Conservation (phyloP, 139 green algal genomes). For the Tetradesmus lagerheimii region DNA sequence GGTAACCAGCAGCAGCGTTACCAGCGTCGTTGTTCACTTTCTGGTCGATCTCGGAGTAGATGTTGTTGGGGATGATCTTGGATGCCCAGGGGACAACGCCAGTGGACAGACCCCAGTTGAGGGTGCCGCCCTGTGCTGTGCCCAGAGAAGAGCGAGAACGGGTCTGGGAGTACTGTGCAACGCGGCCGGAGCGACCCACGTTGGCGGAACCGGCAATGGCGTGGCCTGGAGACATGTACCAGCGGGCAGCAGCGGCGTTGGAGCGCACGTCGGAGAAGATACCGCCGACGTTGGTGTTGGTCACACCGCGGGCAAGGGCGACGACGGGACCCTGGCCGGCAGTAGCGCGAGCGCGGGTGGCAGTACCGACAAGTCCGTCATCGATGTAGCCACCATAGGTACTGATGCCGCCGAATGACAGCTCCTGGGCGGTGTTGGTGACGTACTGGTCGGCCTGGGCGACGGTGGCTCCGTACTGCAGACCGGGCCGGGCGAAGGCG, state of each 20-base stretch:
- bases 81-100: not conserved
- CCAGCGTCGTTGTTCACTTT: slow-evolving; percentile 3
- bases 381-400: not conserved
- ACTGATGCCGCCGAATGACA: not conserved
- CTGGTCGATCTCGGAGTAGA: slow-evolving; percentile 40
- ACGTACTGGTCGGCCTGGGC: not conserved
- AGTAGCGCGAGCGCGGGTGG: not conserved
- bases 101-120: slow-evolving; percentile 26
- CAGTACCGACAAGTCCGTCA: not conserved
- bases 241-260: slow-evolving; percentile 22
- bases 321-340: slow-evolving; percentile 24
- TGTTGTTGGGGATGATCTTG: slow-evolving; percentile 30
- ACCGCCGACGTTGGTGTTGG: slow-evolving; percentile 8
- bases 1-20: slow-evolving; percentile 31
- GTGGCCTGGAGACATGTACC: slow-evolving; percentile 40
- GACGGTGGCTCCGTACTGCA: slow-evolving; percentile 24
- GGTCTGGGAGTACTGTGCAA: slow-evolving; percentile 22
- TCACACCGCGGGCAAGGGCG: not conserved
- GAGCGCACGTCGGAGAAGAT: slow-evolving; percentile 11
- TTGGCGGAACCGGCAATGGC: not conserved
- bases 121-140: not conserved
- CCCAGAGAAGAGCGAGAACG: slow-evolving; percentile 4
- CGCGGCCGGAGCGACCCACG: not conserved
- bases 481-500: slow-evolving; percentile 4
- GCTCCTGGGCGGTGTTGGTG: not conserved